A percentile compares a stretch with the other conserved stretches of the same genome.
These are phyloP conservation scores for Lepidium sativum DNA, from an alignment of 345 rosid species.

Conservation along the genomic window DNA sequence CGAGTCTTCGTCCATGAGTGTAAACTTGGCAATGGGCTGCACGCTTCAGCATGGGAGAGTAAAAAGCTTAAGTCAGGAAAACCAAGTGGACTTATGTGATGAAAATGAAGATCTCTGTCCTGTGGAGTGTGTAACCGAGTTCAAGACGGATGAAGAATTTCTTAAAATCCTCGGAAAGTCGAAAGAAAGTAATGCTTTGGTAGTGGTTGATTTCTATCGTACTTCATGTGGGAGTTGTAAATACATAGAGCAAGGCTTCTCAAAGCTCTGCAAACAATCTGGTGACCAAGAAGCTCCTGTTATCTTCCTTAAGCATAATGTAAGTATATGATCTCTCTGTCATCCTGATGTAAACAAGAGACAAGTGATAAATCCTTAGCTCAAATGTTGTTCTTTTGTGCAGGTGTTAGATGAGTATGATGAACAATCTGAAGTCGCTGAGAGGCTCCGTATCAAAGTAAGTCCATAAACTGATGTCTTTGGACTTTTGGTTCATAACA, in stretches of 20 bases:
- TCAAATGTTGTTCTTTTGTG: conserved; percentile 33
- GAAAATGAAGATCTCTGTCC: conserved; percentile 87
- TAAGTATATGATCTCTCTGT: conserved; percentile 29
- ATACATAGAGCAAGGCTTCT: conserved; percentile 83
- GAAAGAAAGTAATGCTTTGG: conserved; percentile 52
- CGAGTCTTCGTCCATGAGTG: conserved; percentile 14
- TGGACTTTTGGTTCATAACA: background rate
- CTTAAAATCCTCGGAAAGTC: conserved; percentile 46
- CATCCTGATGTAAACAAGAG: background rate
- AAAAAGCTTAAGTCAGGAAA: conserved; percentile 30
- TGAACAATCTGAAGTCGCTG: conserved; percentile 91
- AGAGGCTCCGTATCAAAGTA: conserved; percentile 84
- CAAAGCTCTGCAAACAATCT: conserved; percentile 66
- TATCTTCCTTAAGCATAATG: conserved; percentile 89
- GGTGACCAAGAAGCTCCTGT: conserved; percentile 68
- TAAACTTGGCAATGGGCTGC: background rate
- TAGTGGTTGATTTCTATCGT: conserved; percentile 82
- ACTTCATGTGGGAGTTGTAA: conserved; percentile 91
- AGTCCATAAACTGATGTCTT: background rate
- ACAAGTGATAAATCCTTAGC: background rate
- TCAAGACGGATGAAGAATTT: conserved; percentile 76
- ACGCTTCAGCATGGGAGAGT: conserved; percentile 15
- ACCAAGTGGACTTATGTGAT: conserved; percentile 38
- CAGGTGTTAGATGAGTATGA: conserved; percentile 97
- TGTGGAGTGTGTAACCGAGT: conserved; percentile 80